Conservation (phyloP, 208 protist species). For the Trypanosoma theileri region DNA sequence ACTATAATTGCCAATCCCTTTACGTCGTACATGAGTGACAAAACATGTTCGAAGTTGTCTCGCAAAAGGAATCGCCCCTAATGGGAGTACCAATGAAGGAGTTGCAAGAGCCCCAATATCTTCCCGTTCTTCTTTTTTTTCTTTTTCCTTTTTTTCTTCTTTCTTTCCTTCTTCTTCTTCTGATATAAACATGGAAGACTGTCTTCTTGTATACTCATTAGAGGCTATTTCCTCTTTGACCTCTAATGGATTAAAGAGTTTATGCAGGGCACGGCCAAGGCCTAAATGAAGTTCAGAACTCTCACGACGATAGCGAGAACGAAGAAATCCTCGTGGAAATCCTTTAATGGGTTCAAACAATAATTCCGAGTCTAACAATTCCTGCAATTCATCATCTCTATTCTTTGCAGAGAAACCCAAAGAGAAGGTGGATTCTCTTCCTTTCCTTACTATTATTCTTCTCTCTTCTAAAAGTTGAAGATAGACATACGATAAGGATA, state of each 20-base stretch:
- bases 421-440: too few species aligned
- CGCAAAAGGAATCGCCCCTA: constrained; percentile 10
- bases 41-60: constrained; percentile 9
- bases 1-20: neutral
- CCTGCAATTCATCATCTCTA: neutral
- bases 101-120: constrained; percentile 13
- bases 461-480: neutral
- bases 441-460: neutral
- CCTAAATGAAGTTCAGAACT: neutral
- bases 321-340: neutral
- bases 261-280: neutral
- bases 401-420: neutral
- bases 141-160: neutral
- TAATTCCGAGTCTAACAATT: neutral
- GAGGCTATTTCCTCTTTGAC: neutral
- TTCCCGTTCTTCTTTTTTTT: neutral
- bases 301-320: neutral
- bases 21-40: constrained; percentile 7
- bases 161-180: too few species aligned
- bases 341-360: neutral
- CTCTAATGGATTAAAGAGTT: neutral
- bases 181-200: too few species aligned
- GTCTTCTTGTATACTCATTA: neutral
- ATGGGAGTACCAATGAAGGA: constrained; percentile 14
- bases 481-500: neutral